Base-by-base conservation (phyloP, 441 rosid genomes). In the Pelargonium myrrhifolium region DNA sequence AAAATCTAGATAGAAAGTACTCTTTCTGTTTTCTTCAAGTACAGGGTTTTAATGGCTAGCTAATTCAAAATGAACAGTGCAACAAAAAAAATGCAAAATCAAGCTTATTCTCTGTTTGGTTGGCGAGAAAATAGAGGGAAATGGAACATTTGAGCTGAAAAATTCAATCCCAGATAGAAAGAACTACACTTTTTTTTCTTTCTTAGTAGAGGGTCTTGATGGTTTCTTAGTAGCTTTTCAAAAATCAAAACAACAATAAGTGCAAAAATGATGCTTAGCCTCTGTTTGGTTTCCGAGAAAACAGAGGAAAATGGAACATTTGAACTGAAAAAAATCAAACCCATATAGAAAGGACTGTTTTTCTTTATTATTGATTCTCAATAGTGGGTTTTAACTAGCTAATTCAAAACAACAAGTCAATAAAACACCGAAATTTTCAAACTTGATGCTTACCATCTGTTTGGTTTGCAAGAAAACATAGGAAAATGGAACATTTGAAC, bases 231-330 rank as follows among this genome's bases (percentile, higher is more conserved):
- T n/a, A n/a, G n/a, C n/a, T n/a, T n/a, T n/a, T n/a, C n/a, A n/a
- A n/a, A n/a, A n/a, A n/a, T n/a, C n/a, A n/a, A n/a, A n/a, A n/a
- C n/a, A n/a, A n/a, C n/a, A n/a, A n/a, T n/a, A n/a, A n/a, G n/a
- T n/a, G n/a, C n/a, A 45, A 11, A 10, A 45, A 45, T 45, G 53
- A 5, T 5, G 4, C 28, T 58, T 58, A 20, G 10, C 4, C 18
- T 58, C 62, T 58, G 62, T 22, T 58, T 58, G 31, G 62, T 8
- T 58, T 3, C 31, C 62, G 12, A 58, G 62, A 58, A 58, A 58
- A 58, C 31, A 10, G 62, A 58, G 28, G 62, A n/a, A 58, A 58
- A 58, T 15, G 11, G 12, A 20, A 18, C 24, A 15, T 58, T 20
- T 20, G 31, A 22, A 58, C 26, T 4, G 31, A 20, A 20, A 58